These are phyloP conservation scores for Wickerhamomyces queroliae DNA, from an alignment of 805 yeast genomes.

Conservation along the genomic window DNA sequence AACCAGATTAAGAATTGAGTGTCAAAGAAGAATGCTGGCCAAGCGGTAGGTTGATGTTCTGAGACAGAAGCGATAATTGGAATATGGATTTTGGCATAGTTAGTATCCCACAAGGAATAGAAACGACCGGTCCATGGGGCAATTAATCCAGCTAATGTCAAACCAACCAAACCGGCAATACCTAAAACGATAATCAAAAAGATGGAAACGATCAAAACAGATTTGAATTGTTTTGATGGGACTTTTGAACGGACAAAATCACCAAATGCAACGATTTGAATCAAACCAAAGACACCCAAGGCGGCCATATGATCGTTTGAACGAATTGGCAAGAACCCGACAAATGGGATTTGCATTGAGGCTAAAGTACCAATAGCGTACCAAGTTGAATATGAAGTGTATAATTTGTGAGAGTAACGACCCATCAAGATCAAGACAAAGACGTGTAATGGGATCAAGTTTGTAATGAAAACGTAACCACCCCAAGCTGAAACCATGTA, in stretches of 20 bases:
- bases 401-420: constrained; percentile 75
- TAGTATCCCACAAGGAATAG: constrained; percentile 97
- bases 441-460: constrained; percentile 92
- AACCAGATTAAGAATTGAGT: constrained; percentile 91
- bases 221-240: constrained; percentile 65
- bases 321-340: constrained; percentile 93
- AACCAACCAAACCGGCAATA: constrained; percentile 60
- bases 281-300: constrained; percentile 90
- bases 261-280: constrained; percentile 87
- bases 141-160: constrained; percentile 87
- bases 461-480: constrained; percentile 98
- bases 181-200: constrained; percentile 55
- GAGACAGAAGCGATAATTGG: constrained; percentile 98
- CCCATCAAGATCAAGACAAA: constrained; percentile 92
- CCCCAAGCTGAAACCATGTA: constrained; percentile 99
- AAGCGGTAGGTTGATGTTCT: constrained; percentile 99
- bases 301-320: constrained; percentile 99
- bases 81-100: constrained; percentile 94
- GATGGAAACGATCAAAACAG: constrained; percentile 58
- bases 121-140: constrained; percentile 99
- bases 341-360: constrained; percentile 99
- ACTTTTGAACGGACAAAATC: constrained; percentile 72
- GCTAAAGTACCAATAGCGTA: constrained; percentile 95
- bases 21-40: constrained; percentile 98
- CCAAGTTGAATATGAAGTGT: constrained; percentile 95